Evolutionary conservation across 1,139 yeast species (phyloP), one percentile per base, ranked within the genome.

Genomic region (Torulaspora pretoriensis): DNA sequence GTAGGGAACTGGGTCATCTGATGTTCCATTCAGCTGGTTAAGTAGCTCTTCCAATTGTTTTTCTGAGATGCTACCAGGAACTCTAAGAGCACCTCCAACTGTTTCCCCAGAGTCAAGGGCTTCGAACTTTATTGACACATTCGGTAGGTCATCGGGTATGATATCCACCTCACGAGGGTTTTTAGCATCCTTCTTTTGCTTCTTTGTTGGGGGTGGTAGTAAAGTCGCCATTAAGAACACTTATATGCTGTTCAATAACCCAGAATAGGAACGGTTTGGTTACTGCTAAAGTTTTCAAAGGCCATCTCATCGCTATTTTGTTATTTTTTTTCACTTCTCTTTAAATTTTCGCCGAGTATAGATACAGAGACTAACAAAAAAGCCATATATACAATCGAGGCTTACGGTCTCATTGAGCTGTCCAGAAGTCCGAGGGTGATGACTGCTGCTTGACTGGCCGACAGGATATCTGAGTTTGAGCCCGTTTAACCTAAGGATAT

Each of bases 41-140:
- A 92, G 72, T 46, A 92, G 74, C 63, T 88, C 83, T 68, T 92
- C 97, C 49, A 92, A 75, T 66, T 92, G 97, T 55, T 81, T 78
- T 57, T 87, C 96, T 4, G 84, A 78, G 47, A 89, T 82, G 24
- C 79, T 83, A 16, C 96, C 97, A 4, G 98, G 98, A 5, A 92
- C 96, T 65, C 97, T 76, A 42, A 90, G 71, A 27, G 89, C 81
- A 8, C 94, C 89, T 10, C 97, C 96, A 19, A 84, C 75, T 4
- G 80, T 68, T 54, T 86, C 95, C 38, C 97, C 97, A n/a, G 96
- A 81, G 60, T 90, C 98, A 9, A 95, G 80, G 1, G 97, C 96
- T 64, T 88, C 94, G 64, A 92, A 89, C 63, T 82, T 84, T 45
- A 92, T 80, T 46, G 89, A 76, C 17, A 92, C 96, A 71, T 88